These are phyloP conservation scores for Podaxis rugospora DNA, from an alignment of 768 basidiomycete species.

Conservation along the genomic window DNA sequence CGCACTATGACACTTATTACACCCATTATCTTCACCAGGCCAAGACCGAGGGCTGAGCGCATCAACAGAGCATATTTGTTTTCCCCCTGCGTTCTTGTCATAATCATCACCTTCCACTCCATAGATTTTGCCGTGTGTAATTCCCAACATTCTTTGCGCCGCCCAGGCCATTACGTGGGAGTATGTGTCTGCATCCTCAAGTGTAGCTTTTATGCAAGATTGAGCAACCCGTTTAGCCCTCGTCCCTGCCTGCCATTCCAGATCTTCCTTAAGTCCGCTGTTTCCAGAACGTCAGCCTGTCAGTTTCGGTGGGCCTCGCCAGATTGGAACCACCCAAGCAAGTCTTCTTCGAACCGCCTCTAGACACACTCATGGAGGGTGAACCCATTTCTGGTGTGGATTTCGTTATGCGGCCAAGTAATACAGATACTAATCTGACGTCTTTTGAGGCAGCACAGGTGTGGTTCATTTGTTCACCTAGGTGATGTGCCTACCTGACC, in stretches of 20 bases:
- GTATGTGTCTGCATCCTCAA: background rate
- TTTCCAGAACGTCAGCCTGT: constrained; percentile 91
- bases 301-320: constrained; percentile 77
- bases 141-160: background rate
- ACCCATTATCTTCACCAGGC: constrained; percentile 42
- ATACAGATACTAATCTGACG: background rate
- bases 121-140: background rate
- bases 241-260: constrained; percentile 44
- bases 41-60: constrained; percentile 74
- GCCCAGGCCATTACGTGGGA: background rate
- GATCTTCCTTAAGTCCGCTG: constrained; percentile 57
- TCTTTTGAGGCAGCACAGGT: too few relatives aligned
- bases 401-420: constrained; percentile 49
- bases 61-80: constrained; percentile 8
- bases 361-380: constrained; percentile 84
- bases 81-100: constrained; percentile 18
- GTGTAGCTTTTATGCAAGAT: constrained; percentile 6
- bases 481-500: background rate
- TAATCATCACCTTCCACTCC: constrained; percentile 29
- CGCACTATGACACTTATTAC: constrained; percentile 15
- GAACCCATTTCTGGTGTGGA: constrained; percentile 92
- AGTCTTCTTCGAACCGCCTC: constrained; percentile 45
- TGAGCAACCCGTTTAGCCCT: background rate
- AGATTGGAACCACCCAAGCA: constrained; percentile 85
- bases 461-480: constrained; percentile 27